These are phyloP conservation scores for Talaromyces trachyspermus DNA, from an alignment of 495 filamentous ascomycete genomes.

Conservation along the genomic window DNA sequence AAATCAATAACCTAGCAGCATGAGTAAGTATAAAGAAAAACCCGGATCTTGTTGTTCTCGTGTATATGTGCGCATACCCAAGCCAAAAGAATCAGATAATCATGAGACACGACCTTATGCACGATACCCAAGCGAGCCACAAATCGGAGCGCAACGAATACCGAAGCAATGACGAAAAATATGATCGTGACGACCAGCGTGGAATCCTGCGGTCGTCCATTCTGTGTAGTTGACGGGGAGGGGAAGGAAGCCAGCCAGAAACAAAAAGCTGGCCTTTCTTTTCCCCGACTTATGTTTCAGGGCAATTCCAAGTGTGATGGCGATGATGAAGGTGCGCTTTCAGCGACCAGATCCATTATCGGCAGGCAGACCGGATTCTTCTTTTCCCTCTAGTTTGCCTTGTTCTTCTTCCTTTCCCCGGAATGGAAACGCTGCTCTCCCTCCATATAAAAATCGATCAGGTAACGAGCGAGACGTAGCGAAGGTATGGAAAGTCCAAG, in stretches of 20 bases:
- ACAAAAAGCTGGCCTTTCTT: no score
- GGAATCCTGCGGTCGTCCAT: slow-evolving; percentile 53
- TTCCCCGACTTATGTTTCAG: no score
- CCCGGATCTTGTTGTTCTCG: no score
- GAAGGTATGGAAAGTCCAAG: no score
- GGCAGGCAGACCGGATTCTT: background rate
- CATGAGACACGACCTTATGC: slow-evolving; percentile 60
- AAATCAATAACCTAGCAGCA: slow-evolving; percentile 55
- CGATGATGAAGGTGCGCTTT: background rate
- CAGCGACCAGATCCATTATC: background rate
- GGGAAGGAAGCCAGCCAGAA: no score
- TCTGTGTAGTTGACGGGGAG: background rate
- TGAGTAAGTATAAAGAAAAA: background rate
- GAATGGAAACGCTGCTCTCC: no score
- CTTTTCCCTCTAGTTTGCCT: background rate
- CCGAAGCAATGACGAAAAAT: slow-evolving; percentile 56
- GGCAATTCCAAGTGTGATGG: no score
- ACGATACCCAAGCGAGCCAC: slow-evolving; percentile 68
- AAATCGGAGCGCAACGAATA: slow-evolving; percentile 67
- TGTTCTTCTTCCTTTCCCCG: background rate
- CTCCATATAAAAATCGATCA: no score
- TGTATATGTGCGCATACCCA: slow-evolving; percentile 54
- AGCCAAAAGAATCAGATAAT: slow-evolving; percentile 77
- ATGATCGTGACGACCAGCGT: slow-evolving; percentile 70
- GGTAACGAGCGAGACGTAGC: no score